Evolutionary conservation across 2,329 filamentous ascomycete genomes (phyloP).

Genomic region (Sphaerulina vaccinii): DNA sequence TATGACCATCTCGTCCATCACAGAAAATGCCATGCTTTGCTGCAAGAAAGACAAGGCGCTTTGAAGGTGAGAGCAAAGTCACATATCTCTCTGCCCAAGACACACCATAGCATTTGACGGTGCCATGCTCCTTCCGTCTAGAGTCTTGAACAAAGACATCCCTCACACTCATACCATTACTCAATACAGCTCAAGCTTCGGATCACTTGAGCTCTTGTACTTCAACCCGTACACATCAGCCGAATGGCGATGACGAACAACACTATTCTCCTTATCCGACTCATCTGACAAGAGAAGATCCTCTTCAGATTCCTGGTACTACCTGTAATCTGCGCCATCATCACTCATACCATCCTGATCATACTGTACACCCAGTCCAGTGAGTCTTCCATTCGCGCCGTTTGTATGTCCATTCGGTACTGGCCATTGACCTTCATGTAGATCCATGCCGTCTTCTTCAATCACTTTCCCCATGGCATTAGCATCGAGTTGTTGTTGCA

Average conservation of each 20-base stretch:
- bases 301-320: slow-evolving; percentile 9
- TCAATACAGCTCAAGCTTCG: background rate
- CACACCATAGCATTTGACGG: background rate
- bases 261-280: background rate
- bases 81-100: background rate
- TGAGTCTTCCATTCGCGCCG: slow-evolving; percentile 10
- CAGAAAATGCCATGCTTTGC: background rate
- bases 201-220: background rate
- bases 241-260: background rate
- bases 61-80: background rate
- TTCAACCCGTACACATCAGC: background rate
- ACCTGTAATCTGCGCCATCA: slow-evolving; percentile 16
- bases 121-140: background rate
- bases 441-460: slow-evolving; percentile 28
- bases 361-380: slow-evolving; percentile 15
- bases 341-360: slow-evolving; percentile 18
- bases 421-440: slow-evolving; percentile 26
- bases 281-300: background rate
- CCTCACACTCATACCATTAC: background rate
- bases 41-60: background rate
- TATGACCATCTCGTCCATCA: background rate
- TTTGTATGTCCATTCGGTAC: slow-evolving; percentile 19
- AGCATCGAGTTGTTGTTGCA: slow-evolving; percentile 57
- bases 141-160: background rate
- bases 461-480: slow-evolving; percentile 29